These are phyloP conservation scores for Coprinopsis strossmayeri DNA, from an alignment of 768 basidiomycete species.

Conservation along the genomic window DNA sequence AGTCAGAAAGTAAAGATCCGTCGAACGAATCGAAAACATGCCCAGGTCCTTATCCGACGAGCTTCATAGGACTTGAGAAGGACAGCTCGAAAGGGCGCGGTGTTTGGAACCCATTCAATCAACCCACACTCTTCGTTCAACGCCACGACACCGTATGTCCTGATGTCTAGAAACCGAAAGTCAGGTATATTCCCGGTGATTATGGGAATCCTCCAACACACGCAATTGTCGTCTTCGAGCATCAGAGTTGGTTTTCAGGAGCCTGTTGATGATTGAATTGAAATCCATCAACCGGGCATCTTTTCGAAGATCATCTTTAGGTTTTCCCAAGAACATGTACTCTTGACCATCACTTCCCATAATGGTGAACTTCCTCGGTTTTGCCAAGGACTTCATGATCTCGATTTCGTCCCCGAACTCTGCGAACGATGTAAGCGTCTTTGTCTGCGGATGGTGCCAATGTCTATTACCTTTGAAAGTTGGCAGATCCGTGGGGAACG, in stretches of 20 bases:
- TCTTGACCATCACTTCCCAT: slow-evolving; percentile 72
- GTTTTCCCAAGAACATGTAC: slow-evolving; percentile 94
- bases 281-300: slow-evolving; percentile 98
- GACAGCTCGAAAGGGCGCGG: slow-evolving; percentile 73
- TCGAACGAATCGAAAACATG: slow-evolving; percentile 16
- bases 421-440: slow-evolving; percentile 20
- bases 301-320: slow-evolving; percentile 95
- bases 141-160: slow-evolving; percentile 98
- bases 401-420: slow-evolving; percentile 80
- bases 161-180: slow-evolving; percentile 54
- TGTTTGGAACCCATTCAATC: slow-evolving; percentile 98
- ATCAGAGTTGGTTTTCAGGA: slow-evolving; percentile 90
- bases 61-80: slow-evolving; percentile 62
- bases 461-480: slow-evolving; percentile 67
- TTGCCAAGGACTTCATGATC: slow-evolving; percentile 87
- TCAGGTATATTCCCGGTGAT: background rate
- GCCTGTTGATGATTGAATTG: slow-evolving; percentile 94
- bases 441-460: background rate
- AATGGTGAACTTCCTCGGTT: slow-evolving; percentile 87
- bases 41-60: slow-evolving; percentile 34
- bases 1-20: background rate
- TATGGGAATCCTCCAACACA: slow-evolving; percentile 32
- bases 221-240: slow-evolving; percentile 86
- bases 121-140: slow-evolving; percentile 97
- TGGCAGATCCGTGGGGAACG: slow-evolving; percentile 74